Conservation (phyloP, 1,284 basidiomycete species). For the Agroathelia rolfsii region DNA sequence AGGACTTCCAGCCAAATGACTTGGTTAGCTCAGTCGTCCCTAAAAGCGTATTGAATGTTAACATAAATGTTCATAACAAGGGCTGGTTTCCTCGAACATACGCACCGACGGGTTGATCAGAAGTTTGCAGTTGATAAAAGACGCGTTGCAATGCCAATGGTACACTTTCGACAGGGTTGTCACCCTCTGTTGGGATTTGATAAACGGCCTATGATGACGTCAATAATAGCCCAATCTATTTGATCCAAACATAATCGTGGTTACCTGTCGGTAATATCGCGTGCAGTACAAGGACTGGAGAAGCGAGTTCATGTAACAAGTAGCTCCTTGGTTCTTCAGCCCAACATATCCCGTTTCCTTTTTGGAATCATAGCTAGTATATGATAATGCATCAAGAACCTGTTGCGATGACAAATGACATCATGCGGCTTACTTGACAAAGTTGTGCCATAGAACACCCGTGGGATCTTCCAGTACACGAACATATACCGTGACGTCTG, state of each 20-base stretch:
- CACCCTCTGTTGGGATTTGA: conserved; percentile 98
- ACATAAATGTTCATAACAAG: conserved; percentile 3
- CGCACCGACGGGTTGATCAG: conserved; percentile 93
- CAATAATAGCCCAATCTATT: conserved; percentile 12
- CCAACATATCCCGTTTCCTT: conserved; percentile 99
- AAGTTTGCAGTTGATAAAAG: conserved; percentile 97
- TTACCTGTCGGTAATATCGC: conserved; percentile 88
- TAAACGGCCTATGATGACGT: conserved; percentile 74
- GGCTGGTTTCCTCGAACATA: conserved; percentile 8
- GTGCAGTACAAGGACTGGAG: conserved; percentile 97
- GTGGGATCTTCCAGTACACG: conserved; percentile 98
- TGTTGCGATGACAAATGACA: conserved; percentile 1
- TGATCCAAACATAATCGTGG: too few relatives aligned
- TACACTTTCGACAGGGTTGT: conserved; percentile 89
- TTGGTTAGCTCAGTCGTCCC: conserved; percentile 97
- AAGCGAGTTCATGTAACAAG: conserved; percentile 99
- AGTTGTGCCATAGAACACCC: conserved; percentile 99
- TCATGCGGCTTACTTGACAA: conserved; percentile 79
- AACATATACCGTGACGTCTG: conserved; percentile 93
- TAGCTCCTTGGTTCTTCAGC: conserved; percentile 98
- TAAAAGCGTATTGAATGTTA: conserved; percentile 23
- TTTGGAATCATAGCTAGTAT: conserved; percentile 94
- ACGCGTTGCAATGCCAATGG: conserved; percentile 93
- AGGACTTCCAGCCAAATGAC: conserved; percentile 99
- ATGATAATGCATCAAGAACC: conserved; percentile 10